Conservation (phyloP, 1,139 yeast species). For the Blastobotrys apis region DNA sequence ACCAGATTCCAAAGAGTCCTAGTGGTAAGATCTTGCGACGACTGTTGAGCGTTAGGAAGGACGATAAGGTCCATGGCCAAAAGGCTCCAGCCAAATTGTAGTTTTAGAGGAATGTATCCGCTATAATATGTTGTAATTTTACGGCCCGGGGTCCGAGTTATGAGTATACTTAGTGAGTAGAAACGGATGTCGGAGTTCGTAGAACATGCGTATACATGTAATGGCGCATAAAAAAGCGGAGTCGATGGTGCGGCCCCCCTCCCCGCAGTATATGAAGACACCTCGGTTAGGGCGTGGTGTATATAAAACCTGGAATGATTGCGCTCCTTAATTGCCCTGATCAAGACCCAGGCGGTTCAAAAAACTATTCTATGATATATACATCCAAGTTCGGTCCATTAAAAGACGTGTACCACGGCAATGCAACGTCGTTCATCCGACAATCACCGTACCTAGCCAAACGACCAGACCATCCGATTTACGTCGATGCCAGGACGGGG, state of each 20-base stretch:
- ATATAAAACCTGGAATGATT: no score
- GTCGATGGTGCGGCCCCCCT: no score
- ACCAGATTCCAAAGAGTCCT: constrained; percentile 37
- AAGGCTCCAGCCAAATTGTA: constrained; percentile 6
- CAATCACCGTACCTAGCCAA: constrained; percentile 18
- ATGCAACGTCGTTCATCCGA: constrained; percentile 23
- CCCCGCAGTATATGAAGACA: no score
- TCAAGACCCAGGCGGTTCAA: no score
- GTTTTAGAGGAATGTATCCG: background rate
- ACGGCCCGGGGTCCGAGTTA: background rate
- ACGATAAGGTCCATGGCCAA: constrained; percentile 7
- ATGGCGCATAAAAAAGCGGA: no score
- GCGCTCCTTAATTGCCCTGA: no score
- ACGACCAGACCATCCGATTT: constrained; percentile 18
- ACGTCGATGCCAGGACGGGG: constrained; percentile 29
- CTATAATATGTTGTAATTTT: no score
- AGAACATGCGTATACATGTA: no score
- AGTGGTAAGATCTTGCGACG: constrained; percentile 40
- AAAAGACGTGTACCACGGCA: constrained; percentile 22
- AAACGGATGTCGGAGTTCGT: no score
- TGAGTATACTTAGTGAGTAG: background rate
- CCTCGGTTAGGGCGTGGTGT: no score
- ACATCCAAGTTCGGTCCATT: constrained; percentile 22
- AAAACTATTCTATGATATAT: no score
- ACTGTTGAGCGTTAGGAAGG: constrained; percentile 22